Base-by-base conservation (phyloP, 108 stramenopile genomes). In the Seminavis robusta region DNA sequence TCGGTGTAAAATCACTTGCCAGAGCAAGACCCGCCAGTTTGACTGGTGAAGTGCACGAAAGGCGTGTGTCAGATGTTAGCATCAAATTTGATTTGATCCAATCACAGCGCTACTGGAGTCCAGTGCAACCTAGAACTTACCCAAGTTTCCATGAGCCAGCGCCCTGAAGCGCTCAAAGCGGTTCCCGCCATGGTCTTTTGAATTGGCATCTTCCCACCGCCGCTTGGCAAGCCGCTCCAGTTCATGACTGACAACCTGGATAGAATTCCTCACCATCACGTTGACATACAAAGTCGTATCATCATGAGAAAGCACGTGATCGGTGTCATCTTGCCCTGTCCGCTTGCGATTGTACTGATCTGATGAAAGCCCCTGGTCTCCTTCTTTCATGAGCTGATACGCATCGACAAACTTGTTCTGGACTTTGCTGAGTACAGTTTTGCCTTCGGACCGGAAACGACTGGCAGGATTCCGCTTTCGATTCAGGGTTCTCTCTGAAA, bases 201-300 rank as follows among this genome's bases (percentile, higher is more conserved):
- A 47, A 3, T 69, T 51, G 8, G 58, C 56, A 13, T 53, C 67
- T 45, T 86, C 69, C 89, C 89, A 90, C 56, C 85, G 67, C 37
- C 69, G 58, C 43, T 79, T 57, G 0, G 89, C 89, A 42, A 86
- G 58, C n/a, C 89, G 67, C 21, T 90, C 71, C 31, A 90, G 55
- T 43, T 90, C 85, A 41, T 79, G 73, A 33, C 75, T 76, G 13
- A 90, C 82, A 8, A 90, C 81, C 42, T 78, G 73, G 29, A 86
- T 69, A 0, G 84, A 83, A 26, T 85, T 76, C 46, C 82, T 90
- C 28, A 90, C 89, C 24, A 90, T 74, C 9, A 90, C 83, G 49
- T 90, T 90, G 34, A 90, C 64, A 49, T 83, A 90, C 15, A 84
- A 50, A 2, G 84, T 90, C 5, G 74, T 47, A 15, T 54, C 49